phyloP scores from a whole-genome alignment of 2,329 filamentous ascomycete genomes.

The Talaromyces islandicus region DNA sequence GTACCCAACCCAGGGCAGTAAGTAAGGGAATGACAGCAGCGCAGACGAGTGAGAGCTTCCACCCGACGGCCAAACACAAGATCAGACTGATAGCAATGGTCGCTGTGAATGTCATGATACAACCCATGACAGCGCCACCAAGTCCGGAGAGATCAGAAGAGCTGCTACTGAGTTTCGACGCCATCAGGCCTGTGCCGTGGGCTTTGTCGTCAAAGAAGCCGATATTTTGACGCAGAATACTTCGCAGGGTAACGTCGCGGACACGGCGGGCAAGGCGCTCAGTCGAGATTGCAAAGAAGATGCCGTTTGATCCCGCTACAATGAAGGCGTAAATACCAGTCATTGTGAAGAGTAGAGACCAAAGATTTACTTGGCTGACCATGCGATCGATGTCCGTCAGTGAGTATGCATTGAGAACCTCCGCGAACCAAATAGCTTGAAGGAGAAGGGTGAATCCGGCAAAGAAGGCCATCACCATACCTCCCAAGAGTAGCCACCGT shows the following conservation, averaged over 20 bases:
- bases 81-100: slow-evolving; percentile 70
- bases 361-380: slow-evolving; percentile 69
- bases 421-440: slow-evolving; percentile 78
- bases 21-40: slow-evolving; percentile 72
- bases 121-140: slow-evolving; percentile 53
- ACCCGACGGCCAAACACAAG: slow-evolving; percentile 68
- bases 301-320: slow-evolving; percentile 65
- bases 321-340: slow-evolving; percentile 71
- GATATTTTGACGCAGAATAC: slow-evolving; percentile 82
- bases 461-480: slow-evolving; percentile 67
- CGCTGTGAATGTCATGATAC: slow-evolving; percentile 71
- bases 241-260: slow-evolving; percentile 48
- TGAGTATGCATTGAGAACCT: slow-evolving; percentile 65
- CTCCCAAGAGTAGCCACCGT: slow-evolving; percentile 65
- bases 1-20: slow-evolving; percentile 54
- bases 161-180: slow-evolving; percentile 24
- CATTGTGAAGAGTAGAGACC: slow-evolving; percentile 83
- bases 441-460: slow-evolving; percentile 75
- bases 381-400: slow-evolving; percentile 39
- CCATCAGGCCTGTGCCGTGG: slow-evolving; percentile 26
- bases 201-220: slow-evolving; percentile 74
- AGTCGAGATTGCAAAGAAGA: slow-evolving; percentile 78
- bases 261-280: slow-evolving; percentile 78
- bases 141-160: neutral
- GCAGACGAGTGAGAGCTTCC: slow-evolving; percentile 83